Conservation (phyloP, 164 flowering plant species). For the Santalum album region DNA sequence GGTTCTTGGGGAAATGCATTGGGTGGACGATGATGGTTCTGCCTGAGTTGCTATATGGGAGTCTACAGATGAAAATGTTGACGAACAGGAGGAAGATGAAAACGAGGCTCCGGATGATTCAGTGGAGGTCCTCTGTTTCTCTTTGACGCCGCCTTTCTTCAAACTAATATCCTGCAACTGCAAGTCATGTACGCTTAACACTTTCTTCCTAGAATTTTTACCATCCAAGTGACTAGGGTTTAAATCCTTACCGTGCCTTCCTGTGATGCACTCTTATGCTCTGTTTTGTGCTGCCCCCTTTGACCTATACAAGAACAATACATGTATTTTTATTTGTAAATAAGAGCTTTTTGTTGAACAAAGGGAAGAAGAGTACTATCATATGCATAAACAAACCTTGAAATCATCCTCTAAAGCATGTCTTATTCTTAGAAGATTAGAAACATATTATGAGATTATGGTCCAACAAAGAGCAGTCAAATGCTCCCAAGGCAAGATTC, state of each 20-base stretch:
- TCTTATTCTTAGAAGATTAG: no score
- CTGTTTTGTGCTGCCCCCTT: slow-evolving; percentile 5
- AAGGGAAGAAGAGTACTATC: no score
- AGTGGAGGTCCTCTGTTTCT: slow-evolving; percentile 26
- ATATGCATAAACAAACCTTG: no score
- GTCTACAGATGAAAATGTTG: slow-evolving; percentile 43
- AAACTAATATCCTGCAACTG: slow-evolving; percentile 30
- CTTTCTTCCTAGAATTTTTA: not conserved
- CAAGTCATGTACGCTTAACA: not conserved
- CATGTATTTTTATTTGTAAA: no score
- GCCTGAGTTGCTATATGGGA: slow-evolving; percentile 16
- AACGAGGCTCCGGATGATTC: slow-evolving; percentile 41
- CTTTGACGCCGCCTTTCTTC: slow-evolving; percentile 21
- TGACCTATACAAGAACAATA: slow-evolving; percentile 18
- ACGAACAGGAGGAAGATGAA: slow-evolving; percentile 45
- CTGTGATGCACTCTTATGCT: slow-evolving; percentile 7
- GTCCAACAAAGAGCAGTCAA: no score
- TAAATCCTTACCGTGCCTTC: slow-evolving; percentile 20
- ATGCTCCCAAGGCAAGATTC: no score
- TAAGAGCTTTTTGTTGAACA: no score
- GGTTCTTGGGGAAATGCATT: slow-evolving; percentile 6
- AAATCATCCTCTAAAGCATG: no score
- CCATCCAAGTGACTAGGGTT: not conserved
- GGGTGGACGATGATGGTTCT: slow-evolving; percentile 19
- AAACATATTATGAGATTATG: no score